Base-by-base conservation (phyloP, 1,284 basidiomycete species). In the Austroboletus niveus region DNA sequence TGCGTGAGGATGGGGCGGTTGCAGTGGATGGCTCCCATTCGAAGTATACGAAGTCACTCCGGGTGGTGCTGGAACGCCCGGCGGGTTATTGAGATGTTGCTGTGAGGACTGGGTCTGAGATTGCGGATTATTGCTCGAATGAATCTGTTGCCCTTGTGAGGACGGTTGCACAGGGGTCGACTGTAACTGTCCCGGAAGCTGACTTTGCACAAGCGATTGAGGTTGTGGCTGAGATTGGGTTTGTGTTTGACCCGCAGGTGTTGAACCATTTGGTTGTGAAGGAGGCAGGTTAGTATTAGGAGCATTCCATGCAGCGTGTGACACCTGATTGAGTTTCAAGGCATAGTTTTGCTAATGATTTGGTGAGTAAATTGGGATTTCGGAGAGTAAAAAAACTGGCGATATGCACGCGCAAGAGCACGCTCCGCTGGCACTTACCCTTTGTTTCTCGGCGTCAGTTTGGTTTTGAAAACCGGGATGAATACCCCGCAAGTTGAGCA, bases 401-500 rank as follows among this genome's bases (percentile, higher is more conserved):
- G n/a, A 32, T 34, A 20, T 15, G 27, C 40, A 42, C 30, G 49
- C 27, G 14, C 10, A 12, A 57, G 53, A 45, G 29, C 35, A 45
- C 44, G n/a, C 22, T 24, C 22, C 22, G 22, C 5, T 5, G 22
- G 22, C 5, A 77, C 84, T 71, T 70, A 87, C 85, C 75, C 85
- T 75, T 66, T 79, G 80, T 64, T 87, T 87, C 60, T 88, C 85
- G 35, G 76, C 70, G 53, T 87, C 85, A 29, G 51, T 31, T 71
- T 77, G 76, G 3, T 15, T 46, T 60, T 84, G 81, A 57, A 85
- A 83, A 42, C 78, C 81, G 54, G 77, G 79, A 69, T 84, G 80
- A 27, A 79, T 73, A 65, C 76, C 78, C 61, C 83, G 74, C 52
- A 88, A 64, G 63, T 84, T 87, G 59, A 89, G 69, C 75, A 89